Evolutionary conservation across 2,329 filamentous ascomycete genomes (phyloP), one percentile per base, ranked within the genome.

Genomic region (Huntiella bhutanensis): DNA sequence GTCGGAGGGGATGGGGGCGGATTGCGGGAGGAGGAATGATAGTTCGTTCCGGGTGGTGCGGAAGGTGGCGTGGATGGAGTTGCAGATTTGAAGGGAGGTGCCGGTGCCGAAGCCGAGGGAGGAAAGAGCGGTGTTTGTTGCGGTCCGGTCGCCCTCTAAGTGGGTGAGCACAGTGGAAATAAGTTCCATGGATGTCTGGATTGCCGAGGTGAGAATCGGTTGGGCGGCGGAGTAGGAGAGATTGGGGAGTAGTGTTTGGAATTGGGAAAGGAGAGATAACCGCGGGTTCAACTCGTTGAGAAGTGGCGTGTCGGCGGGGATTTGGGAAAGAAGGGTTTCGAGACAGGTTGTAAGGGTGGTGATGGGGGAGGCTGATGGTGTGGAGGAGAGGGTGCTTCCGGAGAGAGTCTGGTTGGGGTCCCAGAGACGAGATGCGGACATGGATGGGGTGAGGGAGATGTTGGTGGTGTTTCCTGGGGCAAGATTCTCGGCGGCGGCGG

Each of bases 1-100:
- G 0, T 64, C 65, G 0, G 75, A 59, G 0, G 72, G 70, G 0
- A 75, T 62, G 0, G 64, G 54, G n/a, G 69, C 60, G 55, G 78
- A 74, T 4, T 73, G 74, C 0, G 74, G 74, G 0, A 67, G 70
- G 15, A 77, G 63, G 53, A 77, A 77, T 56, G 78, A 75, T 2
- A 78, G 66, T 52, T 78, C 73, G 0, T 77, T 59, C 1, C 75
- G 67, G 1, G 73, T 74, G 2, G 67, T 57, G 15, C 73, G 69
- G 58, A 79, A 71, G 2, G 67, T 64, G 2, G 61, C 51, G 0
- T 63, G 56, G 10, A 79, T 63, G 0, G 66, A 62, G 1, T 60
- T 51, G 5, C 77, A 54, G 48, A 71, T 65, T n/a, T 68, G 66
- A n/a, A 58, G 47, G 0, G 67, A 64, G 49, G 72, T 67, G 5